These are phyloP conservation scores for Lasiosphaeriaceae sp. DNA, from an alignment of 495 filamentous ascomycete genomes.

Conservation along the genomic window DNA sequence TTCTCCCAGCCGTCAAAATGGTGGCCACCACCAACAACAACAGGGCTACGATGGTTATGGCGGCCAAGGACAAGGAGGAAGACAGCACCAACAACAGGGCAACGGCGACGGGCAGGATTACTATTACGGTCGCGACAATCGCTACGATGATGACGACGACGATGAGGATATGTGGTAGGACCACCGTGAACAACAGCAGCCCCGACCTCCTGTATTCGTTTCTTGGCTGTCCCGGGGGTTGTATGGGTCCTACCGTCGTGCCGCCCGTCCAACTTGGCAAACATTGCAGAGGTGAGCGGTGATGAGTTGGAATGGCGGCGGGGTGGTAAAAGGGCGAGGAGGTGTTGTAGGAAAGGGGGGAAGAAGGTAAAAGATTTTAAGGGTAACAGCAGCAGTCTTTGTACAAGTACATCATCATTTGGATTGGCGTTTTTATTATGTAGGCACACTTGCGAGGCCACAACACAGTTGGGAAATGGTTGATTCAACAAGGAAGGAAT, in stretches of 20 bases:
- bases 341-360: too few species aligned
- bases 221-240: not conserved
- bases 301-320: too few species aligned
- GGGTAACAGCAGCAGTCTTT: not conserved
- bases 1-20: conserved; percentile 8
- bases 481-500: not conserved
- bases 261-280: too few species aligned
- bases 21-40: conserved; percentile 4
- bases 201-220: not conserved
- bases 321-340: too few species aligned
- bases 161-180: conserved; percentile 32
- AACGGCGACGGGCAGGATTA: conserved; percentile 10
- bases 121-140: conserved; percentile 16
- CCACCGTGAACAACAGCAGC: conserved; percentile 3
- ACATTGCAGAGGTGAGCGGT: too few species aligned
- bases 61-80: not conserved
- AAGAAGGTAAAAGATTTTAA: too few species aligned
- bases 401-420: conserved; percentile 3
- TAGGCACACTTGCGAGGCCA: not conserved
- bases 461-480: too few species aligned
- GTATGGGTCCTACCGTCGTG: not conserved
- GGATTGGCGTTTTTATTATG: not conserved
- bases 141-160: conserved; percentile 15
- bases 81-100: conserved; percentile 11
- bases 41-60: conserved; percentile 13